These are phyloP conservation scores for Arthrobotrys megalospora DNA, from an alignment of 2,329 filamentous ascomycete genomes.

Conservation along the genomic window DNA sequence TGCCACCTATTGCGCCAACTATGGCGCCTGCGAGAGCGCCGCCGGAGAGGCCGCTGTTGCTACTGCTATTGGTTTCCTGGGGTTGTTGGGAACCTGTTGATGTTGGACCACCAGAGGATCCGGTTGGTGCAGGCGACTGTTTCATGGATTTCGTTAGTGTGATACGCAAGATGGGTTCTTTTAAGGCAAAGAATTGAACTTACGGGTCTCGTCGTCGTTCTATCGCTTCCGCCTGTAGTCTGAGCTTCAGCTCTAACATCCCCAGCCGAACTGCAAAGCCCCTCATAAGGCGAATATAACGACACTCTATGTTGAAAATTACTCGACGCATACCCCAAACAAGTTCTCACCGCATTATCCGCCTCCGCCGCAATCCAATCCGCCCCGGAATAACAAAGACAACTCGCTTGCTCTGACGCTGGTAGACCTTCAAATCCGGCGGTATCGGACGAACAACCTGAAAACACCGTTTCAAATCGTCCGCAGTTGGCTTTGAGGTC, in stretches of 20 bases:
- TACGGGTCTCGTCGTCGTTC: constrained; percentile 24
- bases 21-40: constrained; percentile 34
- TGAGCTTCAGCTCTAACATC: constrained; percentile 36
- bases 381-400: constrained; percentile 33
- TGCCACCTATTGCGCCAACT: constrained; percentile 35
- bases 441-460: constrained; percentile 30
- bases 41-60: constrained; percentile 29
- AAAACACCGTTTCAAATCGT: constrained; percentile 22
- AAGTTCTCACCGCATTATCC: constrained; percentile 35
- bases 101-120: constrained; percentile 10
- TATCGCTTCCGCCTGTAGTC: constrained; percentile 11
- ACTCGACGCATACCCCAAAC: constrained; percentile 37
- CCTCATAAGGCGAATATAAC: constrained; percentile 41
- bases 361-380: constrained; percentile 33
- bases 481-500: constrained; percentile 28
- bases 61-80: constrained; percentile 4
- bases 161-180: neutral
- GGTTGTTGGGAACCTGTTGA: constrained; percentile 12
- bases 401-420: constrained; percentile 30
- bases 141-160: neutral
- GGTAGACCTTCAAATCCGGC: neutral
- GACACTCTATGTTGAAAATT: constrained; percentile 46
- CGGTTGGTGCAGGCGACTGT: constrained; percentile 17
- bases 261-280: constrained; percentile 32
- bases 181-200: constrained; percentile 1